Evolutionary conservation across 495 filamentous ascomycete genomes (phyloP), one percentile per base, ranked within the genome.

Genomic region (Aspergillus funiculosus): DNA sequence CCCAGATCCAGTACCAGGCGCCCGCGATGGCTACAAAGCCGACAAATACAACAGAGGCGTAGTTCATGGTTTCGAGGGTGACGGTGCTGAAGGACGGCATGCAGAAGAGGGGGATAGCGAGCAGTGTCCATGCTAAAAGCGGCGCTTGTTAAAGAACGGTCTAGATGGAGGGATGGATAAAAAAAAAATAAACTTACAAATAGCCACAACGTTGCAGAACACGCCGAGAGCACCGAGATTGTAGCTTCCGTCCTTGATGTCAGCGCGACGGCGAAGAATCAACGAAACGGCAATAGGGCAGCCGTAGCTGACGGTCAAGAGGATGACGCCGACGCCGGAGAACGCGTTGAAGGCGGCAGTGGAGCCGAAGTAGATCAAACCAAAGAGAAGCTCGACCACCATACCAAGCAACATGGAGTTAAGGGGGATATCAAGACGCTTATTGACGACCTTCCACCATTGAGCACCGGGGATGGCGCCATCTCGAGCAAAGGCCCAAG

Each of bases 331-430:
- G 6, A 82, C 79, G 18, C 79, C 80, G 0, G 79, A 82, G 54
- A 85, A 83, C 3, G 75, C 75, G 57, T 80, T 82, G 63, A 82
- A 84, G 2, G 80, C 79, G 0, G 78, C 76, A 3, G 74, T 71
- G 11, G 69, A 74, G 0, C 78, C 78, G 41, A 83, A 81, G 55
- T 82, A 82, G 58, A 82, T 82, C 47, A 81, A 56, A 1, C 80
- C 80, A 4, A 84, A 58, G 6, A 84, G 63, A 24, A 70, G 73
- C 49, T 74, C 71, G 10, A 83, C 68, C 0, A 59, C 52, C 3
- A 77, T 73, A 0, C 76, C 79, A 3, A 83, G 67, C 9, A 80
- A 51, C n/a, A 83, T 59, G 0, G 80, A 71, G 9, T 66, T 57
- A 7, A 82, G 40, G 0, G 80, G 80, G 4, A 82, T 73, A 42